Percentiles rank a stretch among this genome's conserved stretches.
These are phyloP conservation scores for Podospora bellae-mahoneyi DNA, from an alignment of 495 filamentous ascomycete species.

Conservation along the genomic window DNA sequence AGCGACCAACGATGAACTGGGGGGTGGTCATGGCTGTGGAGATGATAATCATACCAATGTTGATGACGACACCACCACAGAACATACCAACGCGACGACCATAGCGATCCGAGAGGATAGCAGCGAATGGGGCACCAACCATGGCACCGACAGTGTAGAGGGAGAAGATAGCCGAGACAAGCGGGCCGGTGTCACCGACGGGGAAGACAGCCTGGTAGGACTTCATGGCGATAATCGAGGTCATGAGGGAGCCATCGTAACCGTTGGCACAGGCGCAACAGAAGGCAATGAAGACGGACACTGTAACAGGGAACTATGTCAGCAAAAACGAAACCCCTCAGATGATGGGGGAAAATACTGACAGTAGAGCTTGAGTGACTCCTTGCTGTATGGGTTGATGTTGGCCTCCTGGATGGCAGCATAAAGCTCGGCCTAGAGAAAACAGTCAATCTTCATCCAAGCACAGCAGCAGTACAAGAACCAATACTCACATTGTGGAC, in stretches of 20 bases:
- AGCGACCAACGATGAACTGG: constrained; percentile 50
- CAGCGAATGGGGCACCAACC: constrained; percentile 43
- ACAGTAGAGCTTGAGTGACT: constrained; percentile 52
- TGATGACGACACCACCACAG: constrained; percentile 50
- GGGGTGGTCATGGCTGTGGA: constrained; percentile 35
- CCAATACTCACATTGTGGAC: constrained; percentile 50
- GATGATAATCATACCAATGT: constrained; percentile 47
- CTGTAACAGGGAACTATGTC: not conserved
- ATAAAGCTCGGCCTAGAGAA: constrained; percentile 51
- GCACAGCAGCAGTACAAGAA: not conserved
- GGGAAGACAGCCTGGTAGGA: constrained; percentile 39
- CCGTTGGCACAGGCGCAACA: constrained; percentile 53
- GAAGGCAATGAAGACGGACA: constrained; percentile 44
- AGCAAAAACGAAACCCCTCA: not conserved
- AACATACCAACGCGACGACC: constrained; percentile 48
- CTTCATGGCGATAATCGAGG: constrained; percentile 41
- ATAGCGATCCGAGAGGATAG: constrained; percentile 43
- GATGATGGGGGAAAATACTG: not conserved
- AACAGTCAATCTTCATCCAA: not conserved
- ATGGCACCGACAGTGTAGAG: constrained; percentile 50
- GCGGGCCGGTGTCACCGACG: constrained; percentile 34
- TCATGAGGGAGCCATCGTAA: constrained; percentile 50
- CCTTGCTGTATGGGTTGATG: constrained; percentile 53
- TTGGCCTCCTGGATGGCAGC: constrained; percentile 56
- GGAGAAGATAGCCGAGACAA: constrained; percentile 45